Evolutionary conservation across 2,329 filamentous ascomycete genomes (phyloP).

Genomic region (Alternaria burnsii): DNA sequence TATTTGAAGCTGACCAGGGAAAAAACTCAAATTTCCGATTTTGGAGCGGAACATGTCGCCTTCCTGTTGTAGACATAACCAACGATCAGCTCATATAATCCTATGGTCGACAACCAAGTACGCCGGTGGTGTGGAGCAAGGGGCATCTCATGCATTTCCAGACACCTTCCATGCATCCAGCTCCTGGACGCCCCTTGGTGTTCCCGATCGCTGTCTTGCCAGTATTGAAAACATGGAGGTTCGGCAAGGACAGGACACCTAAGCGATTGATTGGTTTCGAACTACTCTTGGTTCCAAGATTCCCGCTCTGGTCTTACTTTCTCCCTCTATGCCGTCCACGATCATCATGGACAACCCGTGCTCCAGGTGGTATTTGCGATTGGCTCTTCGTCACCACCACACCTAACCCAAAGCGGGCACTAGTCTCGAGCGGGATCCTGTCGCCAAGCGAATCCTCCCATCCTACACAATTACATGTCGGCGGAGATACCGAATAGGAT

Average conservation of each 20-base stretch:
- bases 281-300: slow-evolving; percentile 8
- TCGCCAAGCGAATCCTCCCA: slow-evolving; percentile 27
- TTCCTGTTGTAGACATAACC: background rate
- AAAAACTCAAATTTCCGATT: background rate
- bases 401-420: slow-evolving; percentile 24
- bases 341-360: slow-evolving; percentile 22
- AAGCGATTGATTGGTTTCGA: background rate
- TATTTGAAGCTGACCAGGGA: background rate
- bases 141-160: background rate
- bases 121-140: background rate
- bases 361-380: background rate
- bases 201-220: background rate
- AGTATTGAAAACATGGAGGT: slow-evolving; percentile 21
- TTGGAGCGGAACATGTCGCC: background rate
- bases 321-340: slow-evolving; percentile 14
- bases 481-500: slow-evolving; percentile 20
- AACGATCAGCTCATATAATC: background rate
- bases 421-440: slow-evolving; percentile 20
- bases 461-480: slow-evolving; percentile 14
- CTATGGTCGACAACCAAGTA: background rate
- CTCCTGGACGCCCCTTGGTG: background rate
- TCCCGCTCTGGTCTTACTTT: slow-evolving; percentile 9
- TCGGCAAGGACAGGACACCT: slow-evolving; percentile 15
- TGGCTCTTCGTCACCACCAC: slow-evolving; percentile 6
- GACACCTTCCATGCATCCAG: background rate